Evolutionary conservation across 208 protist species (phyloP), one percentile per base, ranked within the genome.

Genomic region (Trypanosoma avium): DNA sequence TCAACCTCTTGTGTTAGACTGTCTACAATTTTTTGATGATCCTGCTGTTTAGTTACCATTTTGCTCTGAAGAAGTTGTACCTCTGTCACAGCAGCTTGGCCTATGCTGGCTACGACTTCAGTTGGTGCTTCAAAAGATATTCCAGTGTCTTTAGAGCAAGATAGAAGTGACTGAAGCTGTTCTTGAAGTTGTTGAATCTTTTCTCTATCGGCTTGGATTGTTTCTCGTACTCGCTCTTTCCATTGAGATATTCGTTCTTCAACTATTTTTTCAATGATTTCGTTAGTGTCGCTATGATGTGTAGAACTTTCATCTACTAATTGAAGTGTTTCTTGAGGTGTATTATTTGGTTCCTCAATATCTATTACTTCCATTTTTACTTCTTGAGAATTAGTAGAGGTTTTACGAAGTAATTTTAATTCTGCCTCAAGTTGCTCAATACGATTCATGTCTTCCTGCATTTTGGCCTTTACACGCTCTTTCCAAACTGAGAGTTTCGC

Each of bases 401-500:
- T 38, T 57, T 22, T 19, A 4, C 54, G 35, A 35, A 61, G 42
- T 19, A 42, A 50, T 29, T 49, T 3, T 21, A 68, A 4, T 29
- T 68, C 21, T 19, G 9, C 15, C 38, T 80, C 62, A 22, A 83
- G 64, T 1, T 77, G 52, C 21, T 55, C 33, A 26, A 80, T 77
- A 32, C 76, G 69, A 22, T 59, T 50, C 53, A 65, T 65, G 32
- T 82, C 66, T 15, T 46, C 67, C 27, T 61, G 36, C 67, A 75
- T 65, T n/a, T 68, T 60, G 0, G 46, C 36, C 26, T 69, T 74
- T 3, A 71, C 64, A 2, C 67, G 72, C 27, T 78, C 76, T 55
- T 78, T 73, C 76, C 80, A 87, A 26, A 49, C 46, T 1, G 53
- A 47, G 1, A 79, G 48, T 46, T 79, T 75, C 1, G 30, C 52